A percentile compares a stretch with the other conserved stretches of the same genome.
phyloP scores from a whole-genome alignment of 768 basidiomycete species.

The Calocybe indica region DNA sequence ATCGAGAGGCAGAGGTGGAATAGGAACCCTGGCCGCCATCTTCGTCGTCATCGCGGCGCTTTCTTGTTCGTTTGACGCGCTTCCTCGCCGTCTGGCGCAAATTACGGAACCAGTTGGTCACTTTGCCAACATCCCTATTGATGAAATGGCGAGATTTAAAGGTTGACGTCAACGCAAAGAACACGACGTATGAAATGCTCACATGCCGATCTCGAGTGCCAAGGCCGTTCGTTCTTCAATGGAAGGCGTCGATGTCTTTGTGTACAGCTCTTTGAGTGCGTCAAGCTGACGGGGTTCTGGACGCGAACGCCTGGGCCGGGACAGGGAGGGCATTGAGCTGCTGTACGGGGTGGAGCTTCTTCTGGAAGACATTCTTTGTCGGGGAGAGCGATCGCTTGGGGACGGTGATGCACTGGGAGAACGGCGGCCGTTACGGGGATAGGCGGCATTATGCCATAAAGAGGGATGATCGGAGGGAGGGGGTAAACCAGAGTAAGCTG shows the following conservation, averaged over 20 bases:
- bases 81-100: conserved; percentile 77
- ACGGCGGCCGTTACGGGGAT: conserved; percentile 21
- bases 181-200: conserved; percentile 17
- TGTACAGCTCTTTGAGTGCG: conserved; percentile 65
- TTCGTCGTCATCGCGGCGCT: conserved; percentile 40
- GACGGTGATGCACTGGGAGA: conserved; percentile 36
- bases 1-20: conserved; percentile 44
- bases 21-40: conserved; percentile 27
- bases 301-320: conserved; percentile 64
- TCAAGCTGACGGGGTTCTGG: conserved; percentile 77
- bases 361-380: conserved; percentile 28
- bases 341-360: conserved; percentile 42
- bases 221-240: conserved; percentile 75
- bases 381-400: conserved; percentile 30
- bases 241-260: conserved; percentile 64
- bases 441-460: conserved; percentile 28
- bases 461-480: conserved; percentile 44
- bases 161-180: conserved; percentile 10
- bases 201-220: conserved; percentile 76
- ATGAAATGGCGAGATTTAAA: conserved; percentile 10
- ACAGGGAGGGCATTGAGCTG: conserved; percentile 27
- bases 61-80: conserved; percentile 48
- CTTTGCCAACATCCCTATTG: conserved; percentile 70
- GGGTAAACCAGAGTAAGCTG: conserved; percentile 43
- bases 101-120: conserved; percentile 87